Conservation (phyloP, 176 grass and related monocot species). For the Eragrostis curvula region DNA sequence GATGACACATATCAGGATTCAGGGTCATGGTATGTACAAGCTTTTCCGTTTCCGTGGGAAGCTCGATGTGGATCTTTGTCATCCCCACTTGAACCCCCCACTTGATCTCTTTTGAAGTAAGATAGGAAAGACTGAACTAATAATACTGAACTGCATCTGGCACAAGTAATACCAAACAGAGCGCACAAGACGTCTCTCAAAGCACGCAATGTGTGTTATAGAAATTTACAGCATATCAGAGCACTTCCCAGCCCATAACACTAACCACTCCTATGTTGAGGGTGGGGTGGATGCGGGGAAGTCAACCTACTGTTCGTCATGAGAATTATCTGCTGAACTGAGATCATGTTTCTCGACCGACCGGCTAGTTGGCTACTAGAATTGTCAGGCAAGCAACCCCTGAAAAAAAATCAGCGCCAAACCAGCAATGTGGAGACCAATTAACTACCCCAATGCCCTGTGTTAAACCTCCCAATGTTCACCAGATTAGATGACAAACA, state of each 20-base stretch:
- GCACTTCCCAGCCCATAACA: background rate
- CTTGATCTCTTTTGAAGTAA: background rate
- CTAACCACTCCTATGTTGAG: background rate
- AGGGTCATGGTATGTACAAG: constrained; percentile 3
- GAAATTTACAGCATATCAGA: background rate
- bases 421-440: background rate
- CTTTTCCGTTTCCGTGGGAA: constrained; percentile 33
- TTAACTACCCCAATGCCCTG: background rate
- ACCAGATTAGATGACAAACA: background rate
- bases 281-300: no score
- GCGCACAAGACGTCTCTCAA: background rate
- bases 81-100: constrained; percentile 31
- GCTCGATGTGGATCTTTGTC: constrained; percentile 47
- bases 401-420: background rate
- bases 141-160: background rate
- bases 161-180: constrained; percentile 12
- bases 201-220: background rate
- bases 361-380: background rate
- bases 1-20: constrained; percentile 31
- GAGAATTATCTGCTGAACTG: constrained; percentile 5
- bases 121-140: background rate
- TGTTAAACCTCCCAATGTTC: background rate
- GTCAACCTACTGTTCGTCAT: background rate
- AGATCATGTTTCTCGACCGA: background rate
- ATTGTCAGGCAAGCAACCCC: background rate